Conservation (phyloP, 177 flowering plant species). For the Tripterygium wilfordii region DNA sequence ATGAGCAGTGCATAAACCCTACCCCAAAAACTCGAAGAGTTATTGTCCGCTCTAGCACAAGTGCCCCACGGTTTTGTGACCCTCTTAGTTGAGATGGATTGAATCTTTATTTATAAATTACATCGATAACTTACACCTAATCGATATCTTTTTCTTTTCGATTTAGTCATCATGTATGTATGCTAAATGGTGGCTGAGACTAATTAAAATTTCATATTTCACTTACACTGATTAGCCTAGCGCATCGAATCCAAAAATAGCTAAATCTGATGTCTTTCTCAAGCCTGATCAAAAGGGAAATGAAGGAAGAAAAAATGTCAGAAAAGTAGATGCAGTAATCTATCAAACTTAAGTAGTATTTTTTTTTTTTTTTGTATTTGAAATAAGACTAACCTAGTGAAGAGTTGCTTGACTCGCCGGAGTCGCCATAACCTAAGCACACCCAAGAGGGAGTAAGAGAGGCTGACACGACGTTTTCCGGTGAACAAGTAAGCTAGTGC, state of each 20-base stretch:
- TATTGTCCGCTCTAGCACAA: too few relatives aligned
- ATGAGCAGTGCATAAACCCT: too few relatives aligned
- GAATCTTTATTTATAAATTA: too few relatives aligned
- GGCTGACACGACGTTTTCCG: conserved; percentile 32
- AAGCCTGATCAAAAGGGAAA: conserved; percentile 48
- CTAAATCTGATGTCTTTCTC: conserved; percentile 93
- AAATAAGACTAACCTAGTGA: conserved; percentile 54
- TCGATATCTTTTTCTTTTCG: too few relatives aligned
- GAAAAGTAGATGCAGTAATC: neutral
- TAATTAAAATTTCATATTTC: neutral
- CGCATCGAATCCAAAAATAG: conserved; percentile 82
- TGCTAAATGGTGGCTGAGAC: neutral
- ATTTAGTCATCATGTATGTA: too few relatives aligned
- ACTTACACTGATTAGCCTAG: conserved; percentile 72
- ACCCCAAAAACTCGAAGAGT: too few relatives aligned
- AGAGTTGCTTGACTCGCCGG: conserved; percentile 65
- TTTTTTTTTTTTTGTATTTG: neutral
- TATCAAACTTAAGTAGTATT: neutral
- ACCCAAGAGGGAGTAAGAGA: conserved; percentile 51
- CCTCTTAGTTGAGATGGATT: too few relatives aligned
- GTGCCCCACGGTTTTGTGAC: too few relatives aligned
- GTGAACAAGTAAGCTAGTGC: conserved; percentile 49
- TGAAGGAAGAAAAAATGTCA: neutral
- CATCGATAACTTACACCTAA: too few relatives aligned
- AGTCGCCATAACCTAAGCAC: conserved; percentile 87